phyloP scores from a whole-genome alignment of 495 filamentous ascomycete genomes.

The Filosporella fistucella region DNA sequence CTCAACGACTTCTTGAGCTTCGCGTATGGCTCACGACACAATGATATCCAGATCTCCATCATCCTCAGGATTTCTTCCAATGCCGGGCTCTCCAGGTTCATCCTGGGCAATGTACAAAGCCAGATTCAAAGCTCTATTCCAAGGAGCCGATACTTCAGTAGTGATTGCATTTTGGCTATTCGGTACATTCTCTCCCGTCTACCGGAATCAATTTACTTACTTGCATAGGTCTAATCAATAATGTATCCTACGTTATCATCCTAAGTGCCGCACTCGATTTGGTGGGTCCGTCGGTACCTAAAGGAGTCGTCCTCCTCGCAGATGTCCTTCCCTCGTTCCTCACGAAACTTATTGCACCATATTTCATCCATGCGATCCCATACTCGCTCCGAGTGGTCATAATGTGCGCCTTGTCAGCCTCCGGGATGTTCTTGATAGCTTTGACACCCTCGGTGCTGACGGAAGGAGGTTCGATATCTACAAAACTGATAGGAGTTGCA shows the following conservation, averaged over 20 bases:
- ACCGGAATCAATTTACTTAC: background rate
- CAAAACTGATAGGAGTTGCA: slow-evolving; percentile 79
- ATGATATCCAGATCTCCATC: slow-evolving; percentile 29
- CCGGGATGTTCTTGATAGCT: slow-evolving; percentile 87
- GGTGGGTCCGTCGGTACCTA: slow-evolving; percentile 79
- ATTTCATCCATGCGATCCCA: slow-evolving; percentile 84
- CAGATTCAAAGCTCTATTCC: slow-evolving; percentile 58
- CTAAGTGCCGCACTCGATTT: slow-evolving; percentile 94
- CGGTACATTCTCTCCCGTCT: slow-evolving; percentile 44
- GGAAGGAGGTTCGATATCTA: slow-evolving; percentile 53
- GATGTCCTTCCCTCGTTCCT: slow-evolving; percentile 86
- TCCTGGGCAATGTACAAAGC: slow-evolving; percentile 67
- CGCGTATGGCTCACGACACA: slow-evolving; percentile 8
- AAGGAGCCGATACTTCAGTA: slow-evolving; percentile 66
- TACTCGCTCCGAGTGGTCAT: slow-evolving; percentile 71
- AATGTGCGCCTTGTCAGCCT: slow-evolving; percentile 64
- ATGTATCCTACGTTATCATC: slow-evolving; percentile 96
- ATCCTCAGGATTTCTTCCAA: slow-evolving; percentile 52
- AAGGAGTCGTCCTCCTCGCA: slow-evolving; percentile 87
- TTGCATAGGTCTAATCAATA: slow-evolving; percentile 81
- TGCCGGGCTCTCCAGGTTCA: slow-evolving; percentile 70
- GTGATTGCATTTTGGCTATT: slow-evolving; percentile 88
- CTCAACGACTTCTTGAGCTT: background rate
- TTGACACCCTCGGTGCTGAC: slow-evolving; percentile 63
- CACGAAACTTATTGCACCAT: slow-evolving; percentile 83